Percentiles rank a stretch among this genome's conserved stretches.
Conservation (phyloP, 2,329 filamentous ascomycete species). For the Pseudocercospora crystallina region DNA sequence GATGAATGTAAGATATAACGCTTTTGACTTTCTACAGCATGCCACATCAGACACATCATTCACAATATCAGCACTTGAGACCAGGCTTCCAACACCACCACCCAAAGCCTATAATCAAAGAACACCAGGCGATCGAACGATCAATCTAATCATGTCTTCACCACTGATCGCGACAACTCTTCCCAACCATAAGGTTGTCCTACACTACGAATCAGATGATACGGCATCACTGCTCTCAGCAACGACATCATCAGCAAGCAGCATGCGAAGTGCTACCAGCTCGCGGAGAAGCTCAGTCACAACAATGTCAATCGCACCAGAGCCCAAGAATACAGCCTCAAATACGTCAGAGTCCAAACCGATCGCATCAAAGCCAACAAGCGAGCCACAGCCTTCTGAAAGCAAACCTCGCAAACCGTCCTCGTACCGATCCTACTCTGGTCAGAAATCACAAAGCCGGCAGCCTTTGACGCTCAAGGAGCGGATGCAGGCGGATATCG, state of each 20-base stretch:
- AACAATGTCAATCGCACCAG: too few species aligned
- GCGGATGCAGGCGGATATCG: conserved; percentile 1
- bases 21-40: too few species aligned
- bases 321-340: too few species aligned
- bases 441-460: neutral
- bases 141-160: neutral
- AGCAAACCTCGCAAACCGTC: neutral
- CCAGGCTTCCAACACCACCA: too few species aligned
- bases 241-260: too few species aligned
- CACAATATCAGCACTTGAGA: too few species aligned
- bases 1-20: too few species aligned
- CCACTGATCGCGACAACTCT: conserved; percentile 1
- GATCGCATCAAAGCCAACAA: too few species aligned
- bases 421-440: neutral
- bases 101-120: too few species aligned
- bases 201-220: conserved; percentile 1
- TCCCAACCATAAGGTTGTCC: neutral
- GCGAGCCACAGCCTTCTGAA: neutral
- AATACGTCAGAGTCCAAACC: too few species aligned
- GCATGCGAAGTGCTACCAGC: neutral
- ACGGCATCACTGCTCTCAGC: neutral
- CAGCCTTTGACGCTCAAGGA: neutral
- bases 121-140: too few species aligned
- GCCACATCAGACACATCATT: too few species aligned
- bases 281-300: neutral